Evolutionary conservation across 1,284 basidiomycete species (phyloP), one percentile per base, ranked within the genome.

Genomic region (Laetiporus sulphureus): DNA sequence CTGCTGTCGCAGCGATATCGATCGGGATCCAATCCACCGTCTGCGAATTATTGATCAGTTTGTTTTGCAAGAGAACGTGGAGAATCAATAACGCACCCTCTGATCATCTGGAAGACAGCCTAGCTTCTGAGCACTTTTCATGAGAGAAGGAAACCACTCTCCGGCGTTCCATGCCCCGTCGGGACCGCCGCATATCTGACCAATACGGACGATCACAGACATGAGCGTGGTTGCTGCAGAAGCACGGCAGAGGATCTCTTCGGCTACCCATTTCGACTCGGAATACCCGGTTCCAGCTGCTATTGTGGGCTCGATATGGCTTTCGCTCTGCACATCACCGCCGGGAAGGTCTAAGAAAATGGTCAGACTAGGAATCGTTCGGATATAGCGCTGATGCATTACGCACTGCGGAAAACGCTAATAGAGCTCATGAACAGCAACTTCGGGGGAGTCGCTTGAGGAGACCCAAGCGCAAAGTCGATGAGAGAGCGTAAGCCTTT

Each of bases 71-170:
- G 15, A 16, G 25, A 6, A 10, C 15, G 12, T 5, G 3, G 33
- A 2, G 12, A 31, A 16, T 24, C n/a, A 13, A 20, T 18, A 29
- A 45, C 52, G 27, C 32, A 58, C 57, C 23, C 49, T 41, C 12
- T 46, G 30, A 22, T 50, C 42, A 30, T 48, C 44, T 2, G 64
- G 62, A 7, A 69, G 43, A 11, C 40, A 54, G 2, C 53, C 51
- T 3, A 63, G 48, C 8, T 51, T 44, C 2, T 56, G 25, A 11
- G 56, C 57, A 0, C 61, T 63, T 40, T 64, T 60, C 15, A 72
- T 58, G 3, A 73, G 54, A 32, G 60, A 55, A 0, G 71, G 70
- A 10, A 72, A 54, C 70, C 71, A 73, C 39, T 75, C 71, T 11
- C 53, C 58, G 35, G 57, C 51, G 32, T 63, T 65, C 71, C 72